These are phyloP conservation scores for Fusarium nisikadoi DNA, from an alignment of 2,329 filamentous ascomycete genomes.

Conservation along the genomic window DNA sequence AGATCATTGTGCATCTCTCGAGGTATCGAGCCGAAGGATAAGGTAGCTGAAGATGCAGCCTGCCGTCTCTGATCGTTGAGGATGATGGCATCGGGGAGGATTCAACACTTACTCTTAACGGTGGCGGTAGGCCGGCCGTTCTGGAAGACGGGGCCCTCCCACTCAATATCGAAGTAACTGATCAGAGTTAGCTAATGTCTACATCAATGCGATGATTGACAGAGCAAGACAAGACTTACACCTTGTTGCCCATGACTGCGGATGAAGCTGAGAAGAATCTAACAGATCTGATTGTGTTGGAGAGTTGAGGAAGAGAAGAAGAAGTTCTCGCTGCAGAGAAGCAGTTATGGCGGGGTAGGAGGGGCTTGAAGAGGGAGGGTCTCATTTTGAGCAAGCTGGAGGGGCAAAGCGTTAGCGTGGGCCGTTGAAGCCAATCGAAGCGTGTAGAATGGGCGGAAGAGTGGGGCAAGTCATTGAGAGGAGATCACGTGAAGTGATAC, in stretches of 20 bases:
- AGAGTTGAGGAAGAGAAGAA: conserved; percentile 56
- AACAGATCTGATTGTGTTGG: conserved; percentile 52
- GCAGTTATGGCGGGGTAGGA: conserved; percentile 59
- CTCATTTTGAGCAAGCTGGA: conserved; percentile 58
- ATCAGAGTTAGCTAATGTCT: conserved; percentile 37
- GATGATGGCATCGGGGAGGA: neutral
- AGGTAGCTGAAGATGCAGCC: neutral
- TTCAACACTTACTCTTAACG: conserved; percentile 66
- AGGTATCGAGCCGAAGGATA: neutral
- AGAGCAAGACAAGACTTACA: conserved; percentile 61
- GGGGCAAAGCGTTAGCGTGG: conserved; percentile 54
- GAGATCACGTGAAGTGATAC: conserved; percentile 46
- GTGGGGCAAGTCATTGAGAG: conserved; percentile 25
- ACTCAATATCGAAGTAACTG: conserved; percentile 78
- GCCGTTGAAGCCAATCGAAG: conserved; percentile 43
- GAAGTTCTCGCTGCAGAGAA: conserved; percentile 54
- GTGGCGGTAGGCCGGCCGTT: conserved; percentile 63
- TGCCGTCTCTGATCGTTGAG: conserved; percentile 6
- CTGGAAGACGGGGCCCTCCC: conserved; percentile 78
- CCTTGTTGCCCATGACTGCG: conserved; percentile 77
- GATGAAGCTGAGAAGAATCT: conserved; percentile 65
- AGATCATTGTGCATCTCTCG: neutral
- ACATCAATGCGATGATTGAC: conserved; percentile 14
- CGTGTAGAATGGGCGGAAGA: neutral
- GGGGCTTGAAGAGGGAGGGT: conserved; percentile 58